Evolutionary conservation across 1,139 yeast species (phyloP).

Genomic region (Wickerhamiella infanticola): DNA sequence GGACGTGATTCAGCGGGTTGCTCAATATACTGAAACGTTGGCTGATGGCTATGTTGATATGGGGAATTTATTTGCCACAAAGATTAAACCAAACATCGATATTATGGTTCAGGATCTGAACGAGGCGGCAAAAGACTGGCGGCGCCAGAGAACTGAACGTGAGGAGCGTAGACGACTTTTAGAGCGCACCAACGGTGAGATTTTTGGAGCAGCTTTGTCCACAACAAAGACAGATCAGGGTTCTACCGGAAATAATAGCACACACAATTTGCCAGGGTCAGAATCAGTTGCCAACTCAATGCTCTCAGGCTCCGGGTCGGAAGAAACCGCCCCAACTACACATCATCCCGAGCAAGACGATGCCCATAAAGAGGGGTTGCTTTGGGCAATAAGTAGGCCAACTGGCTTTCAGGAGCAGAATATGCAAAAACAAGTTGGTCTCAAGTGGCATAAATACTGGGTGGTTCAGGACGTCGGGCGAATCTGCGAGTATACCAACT

Average conservation of each 20-base stretch:
- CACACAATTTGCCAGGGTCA: neutral
- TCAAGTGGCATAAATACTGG: slow-evolving; percentile 80
- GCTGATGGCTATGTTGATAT: slow-evolving; percentile 16
- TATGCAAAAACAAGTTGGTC: slow-evolving; percentile 45
- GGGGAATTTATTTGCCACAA: slow-evolving; percentile 10
- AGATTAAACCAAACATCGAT: slow-evolving; percentile 21
- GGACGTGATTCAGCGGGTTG: slow-evolving; percentile 25
- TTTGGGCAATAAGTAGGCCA: slow-evolving; percentile 39
- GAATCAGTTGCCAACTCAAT: neutral
- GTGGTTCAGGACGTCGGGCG: slow-evolving; percentile 56
- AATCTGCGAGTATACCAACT: slow-evolving; percentile 59
- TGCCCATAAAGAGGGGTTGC: slow-evolving; percentile 36
- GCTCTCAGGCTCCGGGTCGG: neutral
- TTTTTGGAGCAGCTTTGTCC: neutral
- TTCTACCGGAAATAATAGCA: neutral
- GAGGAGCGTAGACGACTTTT: slow-evolving; percentile 26
- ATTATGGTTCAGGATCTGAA: slow-evolving; percentile 22
- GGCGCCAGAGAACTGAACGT: slow-evolving; percentile 27
- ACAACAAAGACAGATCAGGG: neutral
- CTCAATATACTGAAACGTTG: slow-evolving; percentile 25
- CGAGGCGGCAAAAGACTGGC: slow-evolving; percentile 27
- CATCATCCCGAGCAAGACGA: neutral
- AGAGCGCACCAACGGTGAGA: slow-evolving; percentile 13
- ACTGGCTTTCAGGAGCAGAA: slow-evolving; percentile 36
- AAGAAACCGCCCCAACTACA: neutral